Conservation (phyloP, 331 rosid species). For the Dryas integrifolia region DNA sequence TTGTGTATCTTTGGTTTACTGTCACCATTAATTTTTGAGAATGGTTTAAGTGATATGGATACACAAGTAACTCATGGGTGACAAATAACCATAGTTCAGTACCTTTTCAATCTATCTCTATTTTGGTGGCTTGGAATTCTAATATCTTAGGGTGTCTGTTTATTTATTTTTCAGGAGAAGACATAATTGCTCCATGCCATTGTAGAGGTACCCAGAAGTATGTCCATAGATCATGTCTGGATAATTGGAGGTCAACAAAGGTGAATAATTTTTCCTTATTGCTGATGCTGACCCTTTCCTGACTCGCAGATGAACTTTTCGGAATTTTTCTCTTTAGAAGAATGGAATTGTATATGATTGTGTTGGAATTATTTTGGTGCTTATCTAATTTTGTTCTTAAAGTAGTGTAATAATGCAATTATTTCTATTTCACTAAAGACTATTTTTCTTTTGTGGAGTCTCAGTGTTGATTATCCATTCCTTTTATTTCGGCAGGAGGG, state of each 20-base stretch:
- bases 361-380: background rate
- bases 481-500: constrained; percentile 69
- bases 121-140: constrained; percentile 2
- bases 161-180: constrained; percentile 63
- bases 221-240: constrained; percentile 93
- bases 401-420: background rate
- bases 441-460: constrained; percentile 11
- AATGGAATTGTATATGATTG: background rate
- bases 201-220: constrained; percentile 98
- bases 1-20: constrained; percentile 19
- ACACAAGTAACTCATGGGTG: background rate
- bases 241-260: constrained; percentile 99
- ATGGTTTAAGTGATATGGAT: background rate
- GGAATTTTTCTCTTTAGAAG: constrained; percentile 7
- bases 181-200: constrained; percentile 94
- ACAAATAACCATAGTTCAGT: background rate
- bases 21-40: constrained; percentile 9
- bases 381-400: background rate
- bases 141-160: background rate
- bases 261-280: constrained; percentile 30
- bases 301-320: background rate
- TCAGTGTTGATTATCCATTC: constrained; percentile 23
- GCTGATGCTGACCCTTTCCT: background rate
- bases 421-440: background rate
- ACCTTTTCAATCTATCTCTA: background rate